Evolutionary conservation across 805 yeast genomes (phyloP), one percentile per base, ranked within the genome.

Genomic region (Candida alai): DNA sequence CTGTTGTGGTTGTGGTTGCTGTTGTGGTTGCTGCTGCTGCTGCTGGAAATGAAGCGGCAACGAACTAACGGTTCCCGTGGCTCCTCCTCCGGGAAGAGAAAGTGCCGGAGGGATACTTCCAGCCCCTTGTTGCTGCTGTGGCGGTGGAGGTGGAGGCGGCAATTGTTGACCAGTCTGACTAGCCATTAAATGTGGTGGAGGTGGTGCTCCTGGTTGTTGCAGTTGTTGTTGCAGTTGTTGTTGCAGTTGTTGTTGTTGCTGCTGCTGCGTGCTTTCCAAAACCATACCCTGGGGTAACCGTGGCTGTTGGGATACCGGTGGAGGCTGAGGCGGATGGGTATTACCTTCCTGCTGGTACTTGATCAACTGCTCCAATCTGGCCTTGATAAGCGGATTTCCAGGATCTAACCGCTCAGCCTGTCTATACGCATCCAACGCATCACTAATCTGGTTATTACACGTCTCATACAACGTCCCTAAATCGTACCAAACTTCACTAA

Each of bases 401-500:
- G 97, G 97, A 54, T 93, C 97, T 47, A 93, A 76, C 34, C 95
- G 78, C 22, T 95, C 95, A 4, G 98, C 98, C 44, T 95, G 93
- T 51, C 85, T 85, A 56, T 93, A 93, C 2, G 98, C 98, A 61
- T 93, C 97, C 44, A 93, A 67, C 1, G 98, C 98, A 58, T 93
- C 98, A 40, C 81, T 75, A 40, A 88, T 74, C 63, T 93, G 98
- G 63, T 90, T 89, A 62, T 89, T 93, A 65, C 98, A 93, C 22
- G 97, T 87, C 62, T 93, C 98, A 59, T 93, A 93, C 26, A 93
- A 67, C 5, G 97, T 93, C 39, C 98, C 98, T 54, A 93, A 73
- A 62, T 93, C 98, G 62, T 93, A 93, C 98, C 98, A 93, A 17
- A 93, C 98, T 61, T 93, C 98, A 40, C 93, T 79, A 45, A 93